Evolutionary conservation across 1,139 yeast genomes (phyloP), one percentile per base, ranked within the genome.

Genomic region (Magnusiomyces magnusii): DNA sequence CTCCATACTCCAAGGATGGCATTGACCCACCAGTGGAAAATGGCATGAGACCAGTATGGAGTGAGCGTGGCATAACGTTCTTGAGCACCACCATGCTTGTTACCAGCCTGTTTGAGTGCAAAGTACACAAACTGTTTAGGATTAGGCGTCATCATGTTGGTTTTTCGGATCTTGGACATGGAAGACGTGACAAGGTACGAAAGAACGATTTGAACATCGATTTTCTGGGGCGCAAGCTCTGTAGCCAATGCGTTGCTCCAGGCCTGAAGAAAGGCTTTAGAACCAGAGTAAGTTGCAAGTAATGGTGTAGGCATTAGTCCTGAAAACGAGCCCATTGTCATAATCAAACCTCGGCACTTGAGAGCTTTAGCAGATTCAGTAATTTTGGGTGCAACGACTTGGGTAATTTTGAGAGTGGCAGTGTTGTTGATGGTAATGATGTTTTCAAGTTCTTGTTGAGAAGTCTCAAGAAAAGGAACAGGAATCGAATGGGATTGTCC

Each of bases 301-400:
- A 84, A 80, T 25, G 99, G 97, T 21, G 97, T 87, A 58, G 99
- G 99, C 57, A 89, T 79, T 65, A 91, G 79, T 1, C 98, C 99
- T 57, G 96, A 96, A 71, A 93, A 93, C 1, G 98, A 92, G 47
- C 99, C 97, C 97, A 93, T 90, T 50, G 95, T 91, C 68, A 93
- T 77, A 62, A 95, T 82, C 68, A 93, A 80, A 49, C 96, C 96
- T 23, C 69, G 65, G 60, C 69, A 54, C 54, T 56, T 65, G 52
- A 69, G 65, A 63, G 76, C 71, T 51, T 73, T 64, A 42, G 83
- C 81, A 52, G 86, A 81, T n/a, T 77, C 72, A 56, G 80, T 74
- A 67, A 91, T 83, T 19, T 76, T 71, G 50, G 97, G 97, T 3
- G 86, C 79, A 47, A 91, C 82, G 27, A 81, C 74, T 71, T 88